These are phyloP conservation scores for Dioscorea zingiberensis DNA, from an alignment of 106 monocot species.

Conservation along the genomic window DNA sequence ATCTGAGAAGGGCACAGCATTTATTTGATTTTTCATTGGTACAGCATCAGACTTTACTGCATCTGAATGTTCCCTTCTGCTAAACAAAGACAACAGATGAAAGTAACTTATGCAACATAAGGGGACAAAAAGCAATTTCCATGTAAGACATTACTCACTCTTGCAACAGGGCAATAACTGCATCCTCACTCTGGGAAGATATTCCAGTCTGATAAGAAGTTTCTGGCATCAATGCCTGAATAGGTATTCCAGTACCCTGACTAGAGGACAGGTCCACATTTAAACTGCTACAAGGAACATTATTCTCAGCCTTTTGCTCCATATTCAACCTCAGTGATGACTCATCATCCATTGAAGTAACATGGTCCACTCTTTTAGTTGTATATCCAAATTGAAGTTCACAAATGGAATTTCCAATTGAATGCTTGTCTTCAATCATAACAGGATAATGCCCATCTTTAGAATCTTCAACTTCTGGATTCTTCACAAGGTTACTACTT, in stretches of 20 bases:
- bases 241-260: not conserved
- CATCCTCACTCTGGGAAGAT: slow-evolving; percentile 9
- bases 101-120: not conserved
- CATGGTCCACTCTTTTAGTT: not conserved
- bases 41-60: slow-evolving; percentile 10
- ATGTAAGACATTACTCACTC: slow-evolving; percentile 18
- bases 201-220: not conserved
- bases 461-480: slow-evolving; percentile 2
- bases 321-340: slow-evolving; percentile 4
- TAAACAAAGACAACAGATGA: slow-evolving; percentile 8
- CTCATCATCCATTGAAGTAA: slow-evolving; percentile 10
- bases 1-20: slow-evolving; percentile 73
- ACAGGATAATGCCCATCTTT: not conserved
- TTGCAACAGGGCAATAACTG: not conserved
- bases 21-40: slow-evolving; percentile 21
- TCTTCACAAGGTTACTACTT: not conserved
- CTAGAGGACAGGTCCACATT: not conserved
- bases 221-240: not conserved
- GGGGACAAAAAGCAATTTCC: not conserved
- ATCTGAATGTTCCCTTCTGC: slow-evolving; percentile 11
- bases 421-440: not conserved
- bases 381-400: slow-evolving; percentile 3
- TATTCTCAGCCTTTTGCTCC: not conserved
- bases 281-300: too few species aligned
- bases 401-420: slow-evolving; percentile 4